These are phyloP conservation scores for Neurospora tetraspora DNA, from an alignment of 495 filamentous ascomycete genomes.

Conservation along the genomic window DNA sequence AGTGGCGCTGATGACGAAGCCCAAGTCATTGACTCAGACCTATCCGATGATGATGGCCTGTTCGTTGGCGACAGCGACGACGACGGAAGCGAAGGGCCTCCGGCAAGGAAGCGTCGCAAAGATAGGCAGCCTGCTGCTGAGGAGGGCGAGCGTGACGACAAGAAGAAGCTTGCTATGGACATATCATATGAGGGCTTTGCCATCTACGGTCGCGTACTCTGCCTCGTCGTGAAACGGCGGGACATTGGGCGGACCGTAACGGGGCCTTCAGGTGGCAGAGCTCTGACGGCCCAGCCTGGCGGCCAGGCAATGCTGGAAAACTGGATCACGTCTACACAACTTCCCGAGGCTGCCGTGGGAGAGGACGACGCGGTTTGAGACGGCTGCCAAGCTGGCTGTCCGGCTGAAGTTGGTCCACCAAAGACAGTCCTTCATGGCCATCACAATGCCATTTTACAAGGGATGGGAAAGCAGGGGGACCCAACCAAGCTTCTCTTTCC, in stretches of 20 bases:
- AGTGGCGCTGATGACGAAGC: slow-evolving; percentile 18
- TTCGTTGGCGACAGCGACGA: slow-evolving; percentile 21
- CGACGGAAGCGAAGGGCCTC: slow-evolving; percentile 17
- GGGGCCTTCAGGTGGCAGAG: slow-evolving; percentile 19
- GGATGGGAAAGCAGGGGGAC: background rate
- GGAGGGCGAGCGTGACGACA: slow-evolving; percentile 51
- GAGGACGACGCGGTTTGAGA: slow-evolving; percentile 15
- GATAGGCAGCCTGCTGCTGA: slow-evolving; percentile 20
- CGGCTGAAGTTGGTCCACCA: background rate
- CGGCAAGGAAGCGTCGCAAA: slow-evolving; percentile 40
- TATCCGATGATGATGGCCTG: slow-evolving; percentile 18
- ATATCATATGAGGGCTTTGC: slow-evolving; percentile 91
- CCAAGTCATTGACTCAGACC: slow-evolving; percentile 6
- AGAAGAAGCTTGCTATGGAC: slow-evolving; percentile 76
- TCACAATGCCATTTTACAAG: background rate
- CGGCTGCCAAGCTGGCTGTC: background rate
- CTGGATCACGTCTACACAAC: slow-evolving; percentile 73
- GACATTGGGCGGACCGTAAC: slow-evolving; percentile 19
- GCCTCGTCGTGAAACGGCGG: slow-evolving; percentile 68
- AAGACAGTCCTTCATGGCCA: background rate
- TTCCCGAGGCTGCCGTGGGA: slow-evolving; percentile 31
- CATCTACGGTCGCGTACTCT: slow-evolving; percentile 87
- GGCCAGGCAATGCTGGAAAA: slow-evolving; percentile 85
- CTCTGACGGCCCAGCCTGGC: slow-evolving; percentile 23
- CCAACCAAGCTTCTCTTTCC: background rate